Conservation (phyloP, 2,329 filamentous ascomycete genomes). For the Rhytidhysteron rufulum region DNA sequence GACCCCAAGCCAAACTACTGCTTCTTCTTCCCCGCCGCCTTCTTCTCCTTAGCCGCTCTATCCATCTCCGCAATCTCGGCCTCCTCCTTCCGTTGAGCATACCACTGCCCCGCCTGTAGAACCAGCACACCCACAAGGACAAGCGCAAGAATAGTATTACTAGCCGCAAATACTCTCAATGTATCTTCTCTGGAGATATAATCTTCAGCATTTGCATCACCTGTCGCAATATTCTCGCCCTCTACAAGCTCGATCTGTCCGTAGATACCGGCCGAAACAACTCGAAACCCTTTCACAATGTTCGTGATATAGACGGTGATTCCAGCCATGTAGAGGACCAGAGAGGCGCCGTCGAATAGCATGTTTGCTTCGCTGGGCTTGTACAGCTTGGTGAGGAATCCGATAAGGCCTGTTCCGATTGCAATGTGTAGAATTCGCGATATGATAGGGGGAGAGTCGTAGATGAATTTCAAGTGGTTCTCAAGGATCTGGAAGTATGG, state of each 20-base stretch:
- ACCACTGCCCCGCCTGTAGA: conserved; percentile 96
- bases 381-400: conserved; percentile 93
- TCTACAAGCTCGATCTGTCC: conserved; percentile 41
- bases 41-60: conserved; percentile 49
- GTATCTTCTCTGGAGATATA: conserved; percentile 82
- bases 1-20: conserved; percentile 4
- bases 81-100: conserved; percentile 88
- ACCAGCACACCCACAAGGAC: conserved; percentile 89
- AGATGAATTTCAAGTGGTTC: conserved; percentile 83
- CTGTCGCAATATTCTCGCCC: conserved; percentile 35
- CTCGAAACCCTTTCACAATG: conserved; percentile 88
- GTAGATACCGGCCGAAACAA: conserved; percentile 71
- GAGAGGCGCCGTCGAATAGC: conserved; percentile 77
- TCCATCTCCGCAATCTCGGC: conserved; percentile 70
- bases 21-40: conserved; percentile 33
- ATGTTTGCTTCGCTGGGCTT: conserved; percentile 89
- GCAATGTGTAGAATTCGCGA: conserved; percentile 91
- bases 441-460: conserved; percentile 88
- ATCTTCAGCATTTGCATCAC: conserved; percentile 49
- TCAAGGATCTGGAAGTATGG: conserved; percentile 82
- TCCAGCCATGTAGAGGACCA: conserved; percentile 76
- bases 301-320: conserved; percentile 93
- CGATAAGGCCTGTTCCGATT: conserved; percentile 79
- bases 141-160: conserved; percentile 92
- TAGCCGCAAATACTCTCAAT: conserved; percentile 84